A percentile compares a stretch with the other conserved stretches of the same genome.
Conservation (phyloP, 768 basidiomycete genomes). For the Holtermannia corniformis region DNA sequence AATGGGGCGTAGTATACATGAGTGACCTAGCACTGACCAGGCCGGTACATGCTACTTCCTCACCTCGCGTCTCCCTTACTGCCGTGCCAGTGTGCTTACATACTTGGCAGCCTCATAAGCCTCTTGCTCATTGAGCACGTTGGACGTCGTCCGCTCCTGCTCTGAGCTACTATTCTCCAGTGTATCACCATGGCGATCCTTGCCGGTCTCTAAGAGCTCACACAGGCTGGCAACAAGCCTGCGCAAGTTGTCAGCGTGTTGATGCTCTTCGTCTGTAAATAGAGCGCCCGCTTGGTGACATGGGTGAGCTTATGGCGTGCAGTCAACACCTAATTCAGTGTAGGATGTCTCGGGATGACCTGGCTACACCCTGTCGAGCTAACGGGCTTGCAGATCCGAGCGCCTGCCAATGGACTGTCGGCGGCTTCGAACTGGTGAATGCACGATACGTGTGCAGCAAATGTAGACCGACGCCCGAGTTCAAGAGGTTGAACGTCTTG, state of each 20-base stretch:
- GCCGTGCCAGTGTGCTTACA: too few relatives aligned
- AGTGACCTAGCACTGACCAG: too few relatives aligned
- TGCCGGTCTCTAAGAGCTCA: constrained; percentile 49
- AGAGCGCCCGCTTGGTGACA: too few relatives aligned
- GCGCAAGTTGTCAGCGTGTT: constrained; percentile 51
- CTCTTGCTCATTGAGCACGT: constrained; percentile 26
- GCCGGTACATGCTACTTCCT: constrained; percentile 34
- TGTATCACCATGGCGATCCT: constrained; percentile 54
- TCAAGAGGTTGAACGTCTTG: background rate
- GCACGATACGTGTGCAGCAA: constrained; percentile 18
- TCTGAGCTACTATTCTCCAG: constrained; percentile 17
- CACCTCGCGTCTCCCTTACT: too few relatives aligned
- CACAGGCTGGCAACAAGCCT: constrained; percentile 43
- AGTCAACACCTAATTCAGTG: constrained; percentile 62
- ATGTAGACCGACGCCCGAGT: too few relatives aligned
- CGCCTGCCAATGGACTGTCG: constrained; percentile 56
- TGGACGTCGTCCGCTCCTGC: constrained; percentile 34
- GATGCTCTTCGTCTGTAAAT: constrained; percentile 58
- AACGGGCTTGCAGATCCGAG: constrained; percentile 54
- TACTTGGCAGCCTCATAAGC: too few relatives aligned
- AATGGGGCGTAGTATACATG: too few relatives aligned
- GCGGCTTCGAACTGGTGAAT: constrained; percentile 47
- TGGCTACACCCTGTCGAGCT: constrained; percentile 65
- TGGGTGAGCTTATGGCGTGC: too few relatives aligned
- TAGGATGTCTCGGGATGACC: constrained; percentile 63